phyloP scores from a whole-genome alignment of 2,329 filamentous ascomycete species.

The Cladosporium sp. region DNA sequence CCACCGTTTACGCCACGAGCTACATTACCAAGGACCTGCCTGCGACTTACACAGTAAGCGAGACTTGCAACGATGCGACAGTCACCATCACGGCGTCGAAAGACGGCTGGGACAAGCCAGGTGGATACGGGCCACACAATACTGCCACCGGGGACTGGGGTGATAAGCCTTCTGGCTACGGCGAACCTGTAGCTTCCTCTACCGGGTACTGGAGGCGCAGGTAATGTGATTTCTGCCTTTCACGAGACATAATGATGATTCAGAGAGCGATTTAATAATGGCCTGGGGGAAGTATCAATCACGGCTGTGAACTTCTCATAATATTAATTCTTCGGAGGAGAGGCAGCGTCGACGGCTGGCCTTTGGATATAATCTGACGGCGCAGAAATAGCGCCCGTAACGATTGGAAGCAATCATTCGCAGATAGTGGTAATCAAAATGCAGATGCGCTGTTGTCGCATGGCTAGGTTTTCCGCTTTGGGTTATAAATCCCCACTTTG shows the following conservation, averaged over 20 bases:
- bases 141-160: background rate
- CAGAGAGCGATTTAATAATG: background rate
- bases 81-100: background rate
- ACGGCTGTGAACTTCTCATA: background rate
- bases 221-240: background rate
- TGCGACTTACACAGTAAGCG: background rate
- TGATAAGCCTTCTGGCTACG: background rate
- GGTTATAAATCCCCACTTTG: too few species aligned
- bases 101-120: background rate
- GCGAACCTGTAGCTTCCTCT: background rate
- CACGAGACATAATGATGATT: background rate
- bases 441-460: too few species aligned
- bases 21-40: background rate
- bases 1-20: background rate
- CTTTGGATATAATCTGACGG: background rate
- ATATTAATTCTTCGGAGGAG: background rate
- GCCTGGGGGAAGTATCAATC: background rate
- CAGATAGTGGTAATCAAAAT: too few species aligned
- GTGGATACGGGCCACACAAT: background rate
- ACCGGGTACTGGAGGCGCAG: background rate
- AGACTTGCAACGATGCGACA: background rate
- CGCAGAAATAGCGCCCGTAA: too few species aligned
- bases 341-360: background rate
- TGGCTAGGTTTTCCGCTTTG: too few species aligned
- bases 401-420: too few species aligned